These are phyloP conservation scores for Sclerotinia borealis DNA, from an alignment of 2,329 filamentous ascomycete genomes.

Conservation along the genomic window DNA sequence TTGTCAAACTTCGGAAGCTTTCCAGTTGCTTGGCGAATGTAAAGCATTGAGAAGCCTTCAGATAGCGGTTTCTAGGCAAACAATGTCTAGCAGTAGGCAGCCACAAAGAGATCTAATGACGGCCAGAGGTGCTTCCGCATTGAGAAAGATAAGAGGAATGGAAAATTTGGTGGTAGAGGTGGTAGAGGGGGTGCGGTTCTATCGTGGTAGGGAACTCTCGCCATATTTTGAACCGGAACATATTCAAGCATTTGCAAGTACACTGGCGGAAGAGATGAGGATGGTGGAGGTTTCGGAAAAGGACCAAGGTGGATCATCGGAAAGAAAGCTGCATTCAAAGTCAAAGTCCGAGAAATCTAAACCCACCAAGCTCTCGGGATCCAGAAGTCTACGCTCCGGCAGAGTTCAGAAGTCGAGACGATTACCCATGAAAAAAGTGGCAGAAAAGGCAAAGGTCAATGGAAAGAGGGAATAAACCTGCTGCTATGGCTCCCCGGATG, in stretches of 20 bases:
- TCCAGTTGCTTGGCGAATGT: neutral
- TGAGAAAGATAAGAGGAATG: slow-evolving; percentile 1
- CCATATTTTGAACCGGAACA: neutral
- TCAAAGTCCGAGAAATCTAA: neutral
- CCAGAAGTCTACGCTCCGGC: neutral
- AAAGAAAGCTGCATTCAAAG: neutral
- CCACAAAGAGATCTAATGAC: neutral
- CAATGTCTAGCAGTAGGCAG: neutral
- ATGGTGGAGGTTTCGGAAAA: neutral
- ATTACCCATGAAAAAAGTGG: neutral
- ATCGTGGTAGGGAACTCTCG: too few species aligned
- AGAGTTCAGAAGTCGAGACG: neutral
- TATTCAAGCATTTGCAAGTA: neutral
- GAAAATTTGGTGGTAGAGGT: neutral
- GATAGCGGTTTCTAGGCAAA: neutral
- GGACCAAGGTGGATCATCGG: neutral
- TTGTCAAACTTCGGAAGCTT: neutral
- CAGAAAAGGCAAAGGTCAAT: neutral
- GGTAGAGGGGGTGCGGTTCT: too few species aligned
- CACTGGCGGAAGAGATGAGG: neutral
- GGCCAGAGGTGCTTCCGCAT: neutral
- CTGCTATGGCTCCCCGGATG: neutral
- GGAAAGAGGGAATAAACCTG: neutral
- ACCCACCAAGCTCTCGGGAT: neutral
- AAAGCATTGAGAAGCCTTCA: neutral